Evolutionary conservation across 73 alveolate species (phyloP).

Genomic region (Loxodes magnus): DNA sequence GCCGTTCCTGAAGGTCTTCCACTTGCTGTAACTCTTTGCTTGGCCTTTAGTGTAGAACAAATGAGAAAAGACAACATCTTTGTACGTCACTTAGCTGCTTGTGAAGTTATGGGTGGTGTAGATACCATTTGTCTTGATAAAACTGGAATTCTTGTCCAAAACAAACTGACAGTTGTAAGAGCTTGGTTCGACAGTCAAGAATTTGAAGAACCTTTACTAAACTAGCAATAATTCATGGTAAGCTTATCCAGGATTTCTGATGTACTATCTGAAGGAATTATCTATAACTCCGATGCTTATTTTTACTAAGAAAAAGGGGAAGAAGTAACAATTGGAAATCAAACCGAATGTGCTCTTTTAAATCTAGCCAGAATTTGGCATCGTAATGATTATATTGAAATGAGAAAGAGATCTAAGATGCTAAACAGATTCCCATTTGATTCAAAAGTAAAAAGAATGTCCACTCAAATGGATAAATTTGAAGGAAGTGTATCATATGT

Average conservation of each 20-base stretch:
- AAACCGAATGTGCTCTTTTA: slow-evolving; percentile 57
- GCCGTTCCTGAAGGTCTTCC: slow-evolving; percentile 99
- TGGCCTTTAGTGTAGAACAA: slow-evolving; percentile 90
- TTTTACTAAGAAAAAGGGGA: background rate
- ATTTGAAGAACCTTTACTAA: background rate
- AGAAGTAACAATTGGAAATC: slow-evolving; percentile 2
- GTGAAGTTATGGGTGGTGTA: slow-evolving; percentile 93
- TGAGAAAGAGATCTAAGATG: too few species aligned
- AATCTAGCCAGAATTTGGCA: slow-evolving; percentile 5
- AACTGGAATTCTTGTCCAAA: slow-evolving; percentile 79
- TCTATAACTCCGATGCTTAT: slow-evolving; percentile 24
- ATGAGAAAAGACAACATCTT: slow-evolving; percentile 86
- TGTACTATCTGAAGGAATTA: slow-evolving; percentile 9
- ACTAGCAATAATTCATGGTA: slow-evolving; percentile 1
- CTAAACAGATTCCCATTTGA: slow-evolving; percentile 89
- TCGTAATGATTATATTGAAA: too few species aligned
- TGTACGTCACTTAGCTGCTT: slow-evolving; percentile 68
- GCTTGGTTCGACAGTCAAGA: slow-evolving; percentile 14
- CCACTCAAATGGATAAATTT: too few species aligned
- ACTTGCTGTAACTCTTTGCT: slow-evolving; percentile 90
- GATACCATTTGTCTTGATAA: slow-evolving; percentile 71
- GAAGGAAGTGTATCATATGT: too few species aligned
- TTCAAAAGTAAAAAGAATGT: slow-evolving; percentile 84
- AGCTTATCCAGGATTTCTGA: too few species aligned
- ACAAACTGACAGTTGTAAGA: slow-evolving; percentile 66